These are phyloP conservation scores for Gracilaria gracilis DNA, from an alignment of 23 red algal genomes.

Conservation along the genomic window DNA sequence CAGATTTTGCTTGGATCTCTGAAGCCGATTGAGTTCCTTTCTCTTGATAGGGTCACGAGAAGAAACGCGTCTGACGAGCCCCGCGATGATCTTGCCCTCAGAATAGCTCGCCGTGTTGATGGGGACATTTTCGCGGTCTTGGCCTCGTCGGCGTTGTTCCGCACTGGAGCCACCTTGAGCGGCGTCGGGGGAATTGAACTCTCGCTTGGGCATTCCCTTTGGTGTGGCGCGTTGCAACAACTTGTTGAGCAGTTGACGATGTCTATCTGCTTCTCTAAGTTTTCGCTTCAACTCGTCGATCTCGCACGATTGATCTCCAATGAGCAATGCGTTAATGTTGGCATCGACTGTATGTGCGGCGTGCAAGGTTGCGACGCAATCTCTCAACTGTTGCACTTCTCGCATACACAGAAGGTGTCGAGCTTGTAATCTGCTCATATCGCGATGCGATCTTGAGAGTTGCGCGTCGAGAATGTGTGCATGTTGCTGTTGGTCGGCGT, in stretches of 20 bases:
- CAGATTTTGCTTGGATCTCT: constrained; percentile 15
- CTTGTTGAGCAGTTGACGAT: constrained; percentile 31
- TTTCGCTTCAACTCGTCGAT: constrained; percentile 36
- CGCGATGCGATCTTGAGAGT: constrained; percentile 4
- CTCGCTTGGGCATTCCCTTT: background rate
- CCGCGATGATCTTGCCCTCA: constrained; percentile 9
- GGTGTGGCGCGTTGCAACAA: constrained; percentile 32
- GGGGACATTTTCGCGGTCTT: background rate
- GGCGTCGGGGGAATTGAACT: background rate
- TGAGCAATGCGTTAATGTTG: constrained; percentile 41
- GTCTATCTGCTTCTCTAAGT: constrained; percentile 32
- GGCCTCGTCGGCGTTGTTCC: background rate
- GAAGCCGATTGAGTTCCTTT: constrained; percentile 23
- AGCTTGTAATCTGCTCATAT: constrained; percentile 15
- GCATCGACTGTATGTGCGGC: constrained; percentile 42
- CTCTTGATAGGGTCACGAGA: constrained; percentile 13
- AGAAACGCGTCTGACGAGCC: constrained; percentile 22
- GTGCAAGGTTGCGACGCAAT: constrained; percentile 53
- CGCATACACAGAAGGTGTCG: constrained; percentile 20
- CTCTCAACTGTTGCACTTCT: constrained; percentile 34
- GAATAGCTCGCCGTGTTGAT: background rate
- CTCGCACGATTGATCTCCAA: constrained; percentile 42
- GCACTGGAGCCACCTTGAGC: background rate
- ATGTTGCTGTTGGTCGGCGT: constrained; percentile 5
- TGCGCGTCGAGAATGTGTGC: background rate